Conservation (phyloP, 2,329 filamentous ascomycete genomes). For the Fusarium sulawesiense region DNA sequence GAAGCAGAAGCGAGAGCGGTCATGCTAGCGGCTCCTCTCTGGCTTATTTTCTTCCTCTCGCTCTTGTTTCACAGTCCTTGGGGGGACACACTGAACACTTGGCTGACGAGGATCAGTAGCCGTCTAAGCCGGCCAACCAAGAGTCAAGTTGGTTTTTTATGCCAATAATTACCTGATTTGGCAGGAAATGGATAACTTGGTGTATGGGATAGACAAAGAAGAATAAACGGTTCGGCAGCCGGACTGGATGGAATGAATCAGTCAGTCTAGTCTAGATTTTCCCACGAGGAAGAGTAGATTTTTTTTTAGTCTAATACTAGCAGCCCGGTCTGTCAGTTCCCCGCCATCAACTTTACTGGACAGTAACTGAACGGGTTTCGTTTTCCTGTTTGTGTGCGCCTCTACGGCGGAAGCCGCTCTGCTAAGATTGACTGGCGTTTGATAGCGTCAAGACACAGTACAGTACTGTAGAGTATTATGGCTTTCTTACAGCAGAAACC, state of each 20-base stretch:
- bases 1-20: background rate
- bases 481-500: background rate
- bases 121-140: conserved; percentile 25
- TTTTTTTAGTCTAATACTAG: background rate
- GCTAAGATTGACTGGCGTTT: conserved; percentile 9
- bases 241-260: conserved; percentile 40
- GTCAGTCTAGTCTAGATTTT: background rate
- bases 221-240: conserved; percentile 31
- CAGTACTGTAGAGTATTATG: background rate
- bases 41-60: background rate
- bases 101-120: conserved; percentile 30
- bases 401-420: conserved; percentile 9
- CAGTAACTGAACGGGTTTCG: background rate
- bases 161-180: conserved; percentile 21
- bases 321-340: too few species aligned
- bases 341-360: too few species aligned
- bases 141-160: background rate
- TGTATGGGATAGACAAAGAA: conserved; percentile 12
- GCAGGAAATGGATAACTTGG: background rate
- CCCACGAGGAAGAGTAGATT: background rate
- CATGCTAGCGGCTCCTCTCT: background rate
- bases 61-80: conserved; percentile 21
- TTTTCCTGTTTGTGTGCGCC: conserved; percentile 21
- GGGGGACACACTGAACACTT: background rate
- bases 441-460: conserved; percentile 7